Percentiles rank a stretch among this genome's conserved stretches.
These are phyloP conservation scores for Lentinula novae-zelandiae DNA, from an alignment of 1,284 basidiomycete genomes.

Conservation along the genomic window DNA sequence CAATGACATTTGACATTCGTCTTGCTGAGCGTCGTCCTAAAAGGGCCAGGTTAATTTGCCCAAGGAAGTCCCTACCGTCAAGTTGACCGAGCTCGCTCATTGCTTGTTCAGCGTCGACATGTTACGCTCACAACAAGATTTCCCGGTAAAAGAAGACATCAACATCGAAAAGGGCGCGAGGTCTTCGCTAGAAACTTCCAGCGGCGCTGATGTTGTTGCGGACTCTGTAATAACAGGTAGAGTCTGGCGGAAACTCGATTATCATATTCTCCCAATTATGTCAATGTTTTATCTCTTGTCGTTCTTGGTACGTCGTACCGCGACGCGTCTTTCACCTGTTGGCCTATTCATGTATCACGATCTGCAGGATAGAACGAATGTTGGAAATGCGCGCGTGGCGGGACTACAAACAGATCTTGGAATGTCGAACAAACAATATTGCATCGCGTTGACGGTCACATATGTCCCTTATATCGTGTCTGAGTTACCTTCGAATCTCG, in stretches of 20 bases:
- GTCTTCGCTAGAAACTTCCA: slow-evolving; percentile 1
- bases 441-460: slow-evolving; percentile 48
- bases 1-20: neutral
- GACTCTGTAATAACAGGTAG: slow-evolving; percentile 16
- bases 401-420: slow-evolving; percentile 50
- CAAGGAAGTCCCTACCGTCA: too few species aligned
- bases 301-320: slow-evolving; percentile 18
- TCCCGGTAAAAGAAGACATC: neutral
- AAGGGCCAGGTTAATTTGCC: too few species aligned
- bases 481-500: slow-evolving; percentile 58
- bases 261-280: slow-evolving; percentile 19
- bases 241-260: slow-evolving; percentile 22
- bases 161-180: neutral
- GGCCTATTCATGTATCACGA: neutral
- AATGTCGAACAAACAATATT: slow-evolving; percentile 50
- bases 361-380: slow-evolving; percentile 43
- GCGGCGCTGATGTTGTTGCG: neutral
- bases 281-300: slow-evolving; percentile 23
- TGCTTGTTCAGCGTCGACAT: neutral
- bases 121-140: neutral
- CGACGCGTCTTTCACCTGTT: neutral
- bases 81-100: too few species aligned
- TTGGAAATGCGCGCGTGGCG: slow-evolving; percentile 58
- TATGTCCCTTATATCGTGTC: slow-evolving; percentile 55
- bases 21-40: neutral